These are phyloP conservation scores for Rhamnella rubrinervis DNA, from an alignment of 331 rosid genomes.

Conservation along the genomic window DNA sequence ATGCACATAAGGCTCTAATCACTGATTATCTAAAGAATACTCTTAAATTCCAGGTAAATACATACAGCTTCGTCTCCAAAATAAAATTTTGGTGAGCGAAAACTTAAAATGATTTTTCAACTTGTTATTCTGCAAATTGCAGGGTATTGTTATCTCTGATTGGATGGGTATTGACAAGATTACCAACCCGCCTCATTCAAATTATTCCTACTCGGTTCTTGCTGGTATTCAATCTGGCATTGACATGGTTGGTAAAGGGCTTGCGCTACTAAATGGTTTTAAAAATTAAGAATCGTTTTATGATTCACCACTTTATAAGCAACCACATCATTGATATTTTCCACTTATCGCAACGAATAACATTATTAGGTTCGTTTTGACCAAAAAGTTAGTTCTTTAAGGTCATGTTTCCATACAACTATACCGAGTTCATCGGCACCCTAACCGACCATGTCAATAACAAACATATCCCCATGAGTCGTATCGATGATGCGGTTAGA, in stretches of 20 bases:
- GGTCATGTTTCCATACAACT: slow-evolving; percentile 34
- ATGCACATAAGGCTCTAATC: slow-evolving; percentile 26
- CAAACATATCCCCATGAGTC: slow-evolving; percentile 14
- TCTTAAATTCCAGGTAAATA: slow-evolving; percentile 28
- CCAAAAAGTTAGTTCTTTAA: background rate
- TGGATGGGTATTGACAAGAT: slow-evolving; percentile 32
- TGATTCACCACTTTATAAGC: too few relatives aligned
- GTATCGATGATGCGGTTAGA: slow-evolving; percentile 34
- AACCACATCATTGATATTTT: background rate
- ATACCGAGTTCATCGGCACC: slow-evolving; percentile 2
- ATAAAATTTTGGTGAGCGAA: background rate
- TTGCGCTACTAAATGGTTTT: background rate
- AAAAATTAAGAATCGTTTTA: too few relatives aligned
- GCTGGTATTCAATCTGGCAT: slow-evolving; percentile 34
- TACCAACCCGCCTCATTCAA: slow-evolving; percentile 16
- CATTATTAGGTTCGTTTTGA: background rate
- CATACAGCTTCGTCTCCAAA: too few relatives aligned
- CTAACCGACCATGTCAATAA: slow-evolving; percentile 19
- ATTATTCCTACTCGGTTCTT: slow-evolving; percentile 27
- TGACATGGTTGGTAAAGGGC: slow-evolving; percentile 28
- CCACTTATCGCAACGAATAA: background rate
- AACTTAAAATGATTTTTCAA: background rate
- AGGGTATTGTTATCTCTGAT: slow-evolving; percentile 39
- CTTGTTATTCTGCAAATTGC: slow-evolving; percentile 15
- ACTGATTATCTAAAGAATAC: slow-evolving; percentile 34